These are phyloP conservation scores for Fusarium sp. DNA, from an alignment of 2,329 filamentous ascomycete species.

Conservation along the genomic window DNA sequence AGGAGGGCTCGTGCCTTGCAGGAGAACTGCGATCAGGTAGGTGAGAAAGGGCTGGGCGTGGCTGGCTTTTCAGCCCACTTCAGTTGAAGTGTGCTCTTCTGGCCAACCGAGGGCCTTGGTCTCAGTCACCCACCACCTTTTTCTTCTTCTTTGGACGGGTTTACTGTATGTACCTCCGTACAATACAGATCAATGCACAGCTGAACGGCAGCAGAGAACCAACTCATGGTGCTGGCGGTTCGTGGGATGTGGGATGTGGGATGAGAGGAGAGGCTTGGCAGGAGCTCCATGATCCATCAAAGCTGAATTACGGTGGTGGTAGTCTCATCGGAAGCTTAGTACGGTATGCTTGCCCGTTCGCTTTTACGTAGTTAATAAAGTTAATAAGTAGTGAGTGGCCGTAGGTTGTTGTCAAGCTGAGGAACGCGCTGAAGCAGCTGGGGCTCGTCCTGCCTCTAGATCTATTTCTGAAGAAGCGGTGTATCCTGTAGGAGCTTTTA, in stretches of 20 bases:
- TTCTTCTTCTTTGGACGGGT: neutral
- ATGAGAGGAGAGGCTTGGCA: neutral
- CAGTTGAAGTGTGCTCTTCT: conserved; percentile 26
- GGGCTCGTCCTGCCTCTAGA: conserved; percentile 1
- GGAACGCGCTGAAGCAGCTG: neutral
- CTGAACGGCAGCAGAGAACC: neutral
- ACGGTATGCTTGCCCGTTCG: neutral
- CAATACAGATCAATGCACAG: neutral
- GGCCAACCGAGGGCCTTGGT: conserved; percentile 5
- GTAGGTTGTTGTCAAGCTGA: neutral
- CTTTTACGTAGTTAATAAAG: neutral
- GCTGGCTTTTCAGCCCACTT: conserved; percentile 19
- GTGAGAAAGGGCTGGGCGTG: neutral
- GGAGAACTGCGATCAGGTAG: conserved; percentile 17
- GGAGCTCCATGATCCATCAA: conserved; percentile 7
- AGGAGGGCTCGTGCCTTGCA: conserved; percentile 37
- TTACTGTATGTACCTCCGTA: neutral
- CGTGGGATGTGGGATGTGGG: conserved; percentile 1
- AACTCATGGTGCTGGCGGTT: neutral
- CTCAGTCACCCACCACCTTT: conserved; percentile 27
- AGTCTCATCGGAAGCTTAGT: neutral
- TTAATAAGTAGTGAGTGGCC: neutral
- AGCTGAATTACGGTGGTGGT: neutral
- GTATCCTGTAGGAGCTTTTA: conserved; percentile 11
- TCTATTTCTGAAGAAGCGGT: conserved; percentile 28